Base-by-base conservation (phyloP, 1,284 basidiomycete species). In the Apiotrichum laibachii region DNA sequence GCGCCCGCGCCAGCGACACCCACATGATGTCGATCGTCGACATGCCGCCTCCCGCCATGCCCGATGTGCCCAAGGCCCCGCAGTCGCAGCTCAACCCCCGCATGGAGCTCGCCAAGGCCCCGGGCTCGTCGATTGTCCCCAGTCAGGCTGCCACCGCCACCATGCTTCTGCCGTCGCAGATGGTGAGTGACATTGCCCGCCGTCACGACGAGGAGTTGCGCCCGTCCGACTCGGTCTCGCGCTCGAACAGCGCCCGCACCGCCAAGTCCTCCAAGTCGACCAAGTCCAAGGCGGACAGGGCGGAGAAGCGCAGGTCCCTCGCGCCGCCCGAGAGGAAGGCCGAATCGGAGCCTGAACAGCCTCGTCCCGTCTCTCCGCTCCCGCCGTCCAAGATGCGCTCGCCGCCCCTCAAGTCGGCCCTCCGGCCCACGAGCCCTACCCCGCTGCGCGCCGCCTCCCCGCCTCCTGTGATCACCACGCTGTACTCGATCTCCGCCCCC, bases 31-130 rank as follows among this genome's bases (percentile, higher is more conserved):
- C 70, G 11, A 63, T 75, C 1, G 66, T 72, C 15, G 69, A 74
- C 50, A 34, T 59, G n/a, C 53, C 64, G 1, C 53, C 65, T 12
- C 74, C 77, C 11, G 56, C 60, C 12, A 75, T 79, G 75, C 72
- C 71, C 8, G 76, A 77, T 12, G 72, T 79, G 0, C 76, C 77
- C 34, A 77, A 75, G 59, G 77, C 77, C 0, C 77, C 77, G 2
- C 67, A 63, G 55, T 69, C 69, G 44, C 70, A 72, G 34, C 69
- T 73, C n/a, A 68, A 64, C 11, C 74, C 75, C 6, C 65, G 69
- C 49, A 67, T 77, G 66, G 67, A 69, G 56, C 52, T 75, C 5
- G 61, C 67, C 21, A 73, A 68, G 60, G 75, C 75, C 0, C 75
- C 75, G 3, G 75, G 75, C 53, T 71, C 72, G 15, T 68, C 71